Conservation (phyloP, 75 land plant genomes). For the Sequoiadendron giganteum region DNA sequence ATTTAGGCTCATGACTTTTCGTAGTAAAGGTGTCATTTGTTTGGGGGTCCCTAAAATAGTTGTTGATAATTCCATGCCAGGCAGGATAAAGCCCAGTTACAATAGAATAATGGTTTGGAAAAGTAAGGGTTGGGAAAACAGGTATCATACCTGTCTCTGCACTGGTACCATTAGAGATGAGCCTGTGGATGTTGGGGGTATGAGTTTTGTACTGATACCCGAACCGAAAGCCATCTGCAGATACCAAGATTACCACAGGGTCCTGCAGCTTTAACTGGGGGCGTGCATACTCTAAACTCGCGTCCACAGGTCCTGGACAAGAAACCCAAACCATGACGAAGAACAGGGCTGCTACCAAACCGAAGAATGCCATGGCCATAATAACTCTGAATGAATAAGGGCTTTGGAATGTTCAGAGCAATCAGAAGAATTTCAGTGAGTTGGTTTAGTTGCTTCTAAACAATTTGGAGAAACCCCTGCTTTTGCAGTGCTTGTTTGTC, state of each 20-base stretch:
- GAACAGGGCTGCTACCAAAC: constrained; percentile 18
- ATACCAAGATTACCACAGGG: constrained; percentile 73
- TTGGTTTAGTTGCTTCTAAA: too few relatives aligned
- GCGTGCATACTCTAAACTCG: constrained; percentile 22
- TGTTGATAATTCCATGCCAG: constrained; percentile 85
- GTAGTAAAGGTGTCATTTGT: constrained; percentile 59
- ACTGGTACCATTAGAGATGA: constrained; percentile 75
- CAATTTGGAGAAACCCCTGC: too few relatives aligned
- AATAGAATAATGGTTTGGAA: constrained; percentile 97
- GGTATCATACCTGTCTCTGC: constrained; percentile 85
- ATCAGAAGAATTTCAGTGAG: background rate
- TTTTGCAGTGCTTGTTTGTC: too few relatives aligned
- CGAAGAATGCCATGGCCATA: background rate
- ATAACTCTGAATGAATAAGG: background rate
- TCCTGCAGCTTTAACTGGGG: constrained; percentile 42
- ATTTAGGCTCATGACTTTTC: constrained; percentile 66
- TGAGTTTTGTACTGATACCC: constrained; percentile 83
- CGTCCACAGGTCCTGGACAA: background rate
- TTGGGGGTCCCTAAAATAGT: constrained; percentile 66
- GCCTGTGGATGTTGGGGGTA: constrained; percentile 47
- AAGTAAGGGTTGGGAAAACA: constrained; percentile 90
- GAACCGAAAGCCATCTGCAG: constrained; percentile 90
- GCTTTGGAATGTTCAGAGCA: background rate
- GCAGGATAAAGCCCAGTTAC: constrained; percentile 95
- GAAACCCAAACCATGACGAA: constrained; percentile 18